Percentiles rank a stretch among this genome's conserved stretches.
Evolutionary conservation across 2,329 filamentous ascomycete species (phyloP).

Genomic region (Apiospora pterosperma): DNA sequence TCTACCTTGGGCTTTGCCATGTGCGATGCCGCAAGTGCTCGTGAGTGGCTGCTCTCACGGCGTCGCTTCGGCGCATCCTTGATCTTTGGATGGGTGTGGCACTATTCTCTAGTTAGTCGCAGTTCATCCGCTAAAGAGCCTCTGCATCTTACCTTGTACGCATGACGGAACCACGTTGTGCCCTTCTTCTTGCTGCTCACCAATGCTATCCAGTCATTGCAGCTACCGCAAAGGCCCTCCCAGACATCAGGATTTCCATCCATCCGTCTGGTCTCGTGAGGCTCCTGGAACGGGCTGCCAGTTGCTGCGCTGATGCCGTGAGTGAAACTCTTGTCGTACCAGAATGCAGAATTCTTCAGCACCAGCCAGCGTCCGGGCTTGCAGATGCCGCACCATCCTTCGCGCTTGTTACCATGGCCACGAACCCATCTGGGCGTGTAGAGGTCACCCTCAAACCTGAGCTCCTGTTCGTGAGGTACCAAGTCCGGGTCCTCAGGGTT

Average conservation of each 20-base stretch:
- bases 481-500: slow-evolving; percentile 73
- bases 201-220: slow-evolving; percentile 76
- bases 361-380: slow-evolving; percentile 84
- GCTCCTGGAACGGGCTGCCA: slow-evolving; percentile 73
- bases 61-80: slow-evolving; percentile 68
- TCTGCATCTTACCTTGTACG: slow-evolving; percentile 65
- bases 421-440: slow-evolving; percentile 84
- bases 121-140: not conserved
- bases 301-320: slow-evolving; percentile 84
- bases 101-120: slow-evolving; percentile 38
- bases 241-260: slow-evolving; percentile 79
- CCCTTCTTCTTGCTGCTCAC: slow-evolving; percentile 88
- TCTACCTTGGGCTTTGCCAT: slow-evolving; percentile 48
- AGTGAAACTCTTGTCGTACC: slow-evolving; percentile 90
- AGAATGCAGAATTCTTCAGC: slow-evolving; percentile 86
- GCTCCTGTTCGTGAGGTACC: slow-evolving; percentile 72
- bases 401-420: slow-evolving; percentile 81
- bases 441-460: slow-evolving; percentile 76
- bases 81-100: slow-evolving; percentile 68
- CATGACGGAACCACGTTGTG: slow-evolving; percentile 88
- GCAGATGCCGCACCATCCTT: slow-evolving; percentile 88
- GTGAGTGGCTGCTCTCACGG: slow-evolving; percentile 56
- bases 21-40: slow-evolving; percentile 36
- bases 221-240: slow-evolving; percentile 76
- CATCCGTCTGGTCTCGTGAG: slow-evolving; percentile 70